These are phyloP conservation scores for Pichia membranifaciens DNA, from an alignment of 805 yeast species.

Conservation along the genomic window DNA sequence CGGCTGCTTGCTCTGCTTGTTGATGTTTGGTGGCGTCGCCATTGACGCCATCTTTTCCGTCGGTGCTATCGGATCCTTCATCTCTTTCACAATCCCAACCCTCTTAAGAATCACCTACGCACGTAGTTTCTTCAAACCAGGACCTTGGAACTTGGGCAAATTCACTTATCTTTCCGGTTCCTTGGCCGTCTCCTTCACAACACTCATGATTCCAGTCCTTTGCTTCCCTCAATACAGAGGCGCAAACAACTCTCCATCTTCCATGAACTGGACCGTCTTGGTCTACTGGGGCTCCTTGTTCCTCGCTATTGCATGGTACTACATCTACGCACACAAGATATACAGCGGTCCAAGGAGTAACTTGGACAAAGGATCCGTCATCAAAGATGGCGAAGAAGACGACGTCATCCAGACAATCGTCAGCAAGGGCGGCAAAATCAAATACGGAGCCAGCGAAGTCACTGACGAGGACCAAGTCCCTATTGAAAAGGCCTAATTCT, in stretches of 20 bases:
- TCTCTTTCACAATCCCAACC: slow-evolving; percentile 63
- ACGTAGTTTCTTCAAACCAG: slow-evolving; percentile 47
- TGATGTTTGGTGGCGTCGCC: slow-evolving; percentile 61
- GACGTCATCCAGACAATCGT: slow-evolving; percentile 20
- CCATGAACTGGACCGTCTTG: slow-evolving; percentile 61
- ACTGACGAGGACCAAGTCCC: neutral
- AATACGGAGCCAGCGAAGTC: slow-evolving; percentile 3
- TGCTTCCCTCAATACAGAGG: slow-evolving; percentile 50
- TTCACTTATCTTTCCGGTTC: slow-evolving; percentile 44
- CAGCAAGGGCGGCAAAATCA: slow-evolving; percentile 17
- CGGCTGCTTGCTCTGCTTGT: slow-evolving; percentile 50
- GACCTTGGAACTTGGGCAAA: slow-evolving; percentile 63
- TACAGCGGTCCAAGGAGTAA: slow-evolving; percentile 58
- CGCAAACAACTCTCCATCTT: slow-evolving; percentile 29
- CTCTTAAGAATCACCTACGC: slow-evolving; percentile 52
- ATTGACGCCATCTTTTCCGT: slow-evolving; percentile 68
- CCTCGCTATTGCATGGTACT: slow-evolving; percentile 44
- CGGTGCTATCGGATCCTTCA: slow-evolving; percentile 64
- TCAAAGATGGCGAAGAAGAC: slow-evolving; percentile 21
- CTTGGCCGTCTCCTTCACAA: slow-evolving; percentile 44
- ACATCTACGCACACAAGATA: slow-evolving; percentile 50
- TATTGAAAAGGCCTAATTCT: neutral
- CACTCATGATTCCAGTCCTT: slow-evolving; percentile 53
- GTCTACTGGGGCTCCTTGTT: slow-evolving; percentile 58
- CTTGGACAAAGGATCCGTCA: slow-evolving; percentile 32